These are phyloP conservation scores for Rhododendron ferrugineum DNA, from an alignment of 148 eudicot genomes.

Conservation along the genomic window DNA sequence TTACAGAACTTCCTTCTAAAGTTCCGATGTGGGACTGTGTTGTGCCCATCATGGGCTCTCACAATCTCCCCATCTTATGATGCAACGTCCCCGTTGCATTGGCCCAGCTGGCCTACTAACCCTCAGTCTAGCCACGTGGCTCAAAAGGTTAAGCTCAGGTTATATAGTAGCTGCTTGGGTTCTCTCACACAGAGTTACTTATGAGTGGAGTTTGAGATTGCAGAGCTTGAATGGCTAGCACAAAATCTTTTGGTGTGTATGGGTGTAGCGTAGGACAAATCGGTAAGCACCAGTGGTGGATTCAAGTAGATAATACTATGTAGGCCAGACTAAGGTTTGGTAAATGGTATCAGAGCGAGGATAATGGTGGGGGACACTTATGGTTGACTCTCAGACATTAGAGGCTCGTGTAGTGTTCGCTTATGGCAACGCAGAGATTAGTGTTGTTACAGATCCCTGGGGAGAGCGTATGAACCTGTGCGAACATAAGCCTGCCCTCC, in stretches of 20 bases:
- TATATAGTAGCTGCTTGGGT: no score
- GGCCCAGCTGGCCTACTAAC: no score
- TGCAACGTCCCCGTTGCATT: no score
- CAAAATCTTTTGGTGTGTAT: not conserved
- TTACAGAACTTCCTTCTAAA: no score
- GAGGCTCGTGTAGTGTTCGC: not conserved
- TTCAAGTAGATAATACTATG: not conserved
- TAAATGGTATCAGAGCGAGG: not conserved
- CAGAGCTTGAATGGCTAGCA: not conserved
- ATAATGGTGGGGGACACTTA: not conserved
- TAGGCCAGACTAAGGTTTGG: not conserved
- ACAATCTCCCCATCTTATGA: no score
- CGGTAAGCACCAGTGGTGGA: not conserved
- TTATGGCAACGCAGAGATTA: not conserved
- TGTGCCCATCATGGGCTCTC: no score
- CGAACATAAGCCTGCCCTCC: not conserved
- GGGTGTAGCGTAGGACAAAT: not conserved
- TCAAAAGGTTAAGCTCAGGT: no score
- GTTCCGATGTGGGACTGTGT: no score
- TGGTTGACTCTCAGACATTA: not conserved
- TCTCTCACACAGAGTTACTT: not conserved
- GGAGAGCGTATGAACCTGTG: not conserved
- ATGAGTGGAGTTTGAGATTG: not conserved
- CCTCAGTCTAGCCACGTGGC: no score
- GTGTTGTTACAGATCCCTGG: not conserved